phyloP scores from a whole-genome alignment of 345 rosid species.

The Linum trigynum region DNA sequence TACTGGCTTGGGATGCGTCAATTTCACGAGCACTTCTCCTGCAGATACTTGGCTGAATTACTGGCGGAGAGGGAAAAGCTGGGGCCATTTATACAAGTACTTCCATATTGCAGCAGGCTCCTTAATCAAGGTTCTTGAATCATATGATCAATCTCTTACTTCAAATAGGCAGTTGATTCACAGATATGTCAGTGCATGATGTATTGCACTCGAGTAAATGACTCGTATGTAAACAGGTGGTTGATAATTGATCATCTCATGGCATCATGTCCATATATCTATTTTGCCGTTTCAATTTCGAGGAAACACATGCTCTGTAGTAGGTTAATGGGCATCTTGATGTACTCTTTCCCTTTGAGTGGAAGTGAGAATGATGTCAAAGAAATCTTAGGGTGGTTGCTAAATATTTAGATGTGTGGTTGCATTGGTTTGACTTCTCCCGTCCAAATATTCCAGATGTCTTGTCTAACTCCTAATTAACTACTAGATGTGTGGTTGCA shows the following conservation, averaged over 20 bases:
- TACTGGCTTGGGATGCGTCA: background rate
- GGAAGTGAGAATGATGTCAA: background rate
- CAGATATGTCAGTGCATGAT: background rate
- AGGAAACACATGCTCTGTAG: background rate
- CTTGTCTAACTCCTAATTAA: background rate
- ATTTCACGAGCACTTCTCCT: background rate
- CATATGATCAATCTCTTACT: conserved; percentile 1
- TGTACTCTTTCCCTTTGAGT: background rate
- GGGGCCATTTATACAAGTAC: conserved; percentile 64
- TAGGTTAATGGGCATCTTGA: background rate
- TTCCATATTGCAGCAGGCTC: conserved; percentile 66
- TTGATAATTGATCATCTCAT: no score
- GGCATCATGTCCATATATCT: background rate
- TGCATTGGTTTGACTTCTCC: background rate
- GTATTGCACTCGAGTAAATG: background rate
- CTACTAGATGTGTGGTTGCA: background rate
- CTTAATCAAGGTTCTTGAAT: conserved; percentile 57
- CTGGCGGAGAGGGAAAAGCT: conserved; percentile 77
- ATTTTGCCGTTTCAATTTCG: background rate
- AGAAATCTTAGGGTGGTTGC: background rate
- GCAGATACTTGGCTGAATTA: conserved; percentile 81
- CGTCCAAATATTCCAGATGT: background rate
- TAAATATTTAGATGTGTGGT: no score
- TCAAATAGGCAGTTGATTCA: background rate
- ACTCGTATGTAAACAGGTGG: background rate